Conservation (phyloP, 2,329 filamentous ascomycete genomes). For the Monosporascus cannonballus region DNA sequence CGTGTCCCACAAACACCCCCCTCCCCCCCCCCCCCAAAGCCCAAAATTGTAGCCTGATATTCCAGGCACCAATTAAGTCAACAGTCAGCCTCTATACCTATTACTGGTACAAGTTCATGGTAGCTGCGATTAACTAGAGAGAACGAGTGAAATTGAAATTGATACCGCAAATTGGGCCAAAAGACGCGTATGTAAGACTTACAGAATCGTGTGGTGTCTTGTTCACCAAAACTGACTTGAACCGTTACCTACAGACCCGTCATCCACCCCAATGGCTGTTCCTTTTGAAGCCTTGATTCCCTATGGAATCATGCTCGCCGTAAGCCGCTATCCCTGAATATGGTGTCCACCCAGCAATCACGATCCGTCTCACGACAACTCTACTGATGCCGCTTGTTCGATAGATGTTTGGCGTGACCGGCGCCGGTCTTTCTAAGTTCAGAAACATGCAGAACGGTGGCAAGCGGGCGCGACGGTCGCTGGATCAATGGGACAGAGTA, state of each 20-base stretch:
- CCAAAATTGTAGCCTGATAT: background rate
- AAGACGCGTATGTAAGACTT: slow-evolving; percentile 3
- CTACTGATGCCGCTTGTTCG: slow-evolving; percentile 12
- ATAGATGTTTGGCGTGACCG: slow-evolving; percentile 59
- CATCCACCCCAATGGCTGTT: slow-evolving; percentile 46
- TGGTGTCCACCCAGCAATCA: background rate
- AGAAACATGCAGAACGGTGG: slow-evolving; percentile 54
- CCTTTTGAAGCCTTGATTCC: slow-evolving; percentile 60
- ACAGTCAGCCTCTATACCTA: background rate
- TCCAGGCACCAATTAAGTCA: background rate
- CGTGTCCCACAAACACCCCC: background rate
- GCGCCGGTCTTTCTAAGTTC: slow-evolving; percentile 51
- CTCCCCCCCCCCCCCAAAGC: background rate
- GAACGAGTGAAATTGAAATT: background rate
- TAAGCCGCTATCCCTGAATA: slow-evolving; percentile 31
- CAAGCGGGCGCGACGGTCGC: slow-evolving; percentile 52
- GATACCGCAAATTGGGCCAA: background rate
- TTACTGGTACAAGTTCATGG: background rate
- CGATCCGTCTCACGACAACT: slow-evolving; percentile 1
- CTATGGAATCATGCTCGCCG: slow-evolving; percentile 57
- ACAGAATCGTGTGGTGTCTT: background rate
- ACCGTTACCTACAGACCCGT: background rate
- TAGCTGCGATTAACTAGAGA: background rate
- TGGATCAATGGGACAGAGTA: slow-evolving; percentile 61
- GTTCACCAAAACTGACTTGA: slow-evolving; percentile 2